phyloP scores from a whole-genome alignment of 495 filamentous ascomycete species.

The Choiromyces venosus region DNA sequence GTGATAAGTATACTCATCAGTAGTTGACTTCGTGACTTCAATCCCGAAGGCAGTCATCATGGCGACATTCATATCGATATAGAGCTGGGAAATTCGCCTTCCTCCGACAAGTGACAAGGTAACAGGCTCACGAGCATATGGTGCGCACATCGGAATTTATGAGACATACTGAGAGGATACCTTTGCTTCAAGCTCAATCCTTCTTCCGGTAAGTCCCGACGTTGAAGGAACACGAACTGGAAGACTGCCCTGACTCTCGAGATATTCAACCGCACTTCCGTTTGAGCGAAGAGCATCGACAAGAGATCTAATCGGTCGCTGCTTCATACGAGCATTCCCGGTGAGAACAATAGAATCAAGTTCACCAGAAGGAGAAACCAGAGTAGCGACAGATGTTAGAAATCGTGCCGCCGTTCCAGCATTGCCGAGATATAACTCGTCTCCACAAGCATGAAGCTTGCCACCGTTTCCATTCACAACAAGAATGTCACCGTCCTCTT shows the following conservation, averaged over 20 bases:
- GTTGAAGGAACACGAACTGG: constrained; percentile 77
- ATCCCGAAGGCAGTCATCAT: constrained; percentile 98
- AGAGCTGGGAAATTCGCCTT: constrained; percentile 91
- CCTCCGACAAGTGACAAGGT: constrained; percentile 84
- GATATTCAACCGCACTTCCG: constrained; percentile 73
- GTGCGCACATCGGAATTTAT: constrained; percentile 91
- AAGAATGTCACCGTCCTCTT: constrained; percentile 82
- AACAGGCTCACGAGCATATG: constrained; percentile 89
- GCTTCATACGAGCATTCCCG: constrained; percentile 94
- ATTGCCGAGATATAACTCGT: constrained; percentile 88
- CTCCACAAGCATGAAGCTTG: constrained; percentile 65
- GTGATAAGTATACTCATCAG: constrained; percentile 84
- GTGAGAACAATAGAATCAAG: constrained; percentile 72
- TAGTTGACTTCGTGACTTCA: constrained; percentile 63
- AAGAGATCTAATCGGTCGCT: constrained; percentile 85
- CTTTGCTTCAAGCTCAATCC: constrained; percentile 86
- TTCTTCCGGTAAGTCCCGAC: constrained; percentile 81
- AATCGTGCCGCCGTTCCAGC: constrained; percentile 95
- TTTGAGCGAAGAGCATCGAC: constrained; percentile 85
- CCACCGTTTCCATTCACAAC: constrained; percentile 88
- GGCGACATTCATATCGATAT: constrained; percentile 96
- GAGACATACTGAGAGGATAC: constrained; percentile 97
- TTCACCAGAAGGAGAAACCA: constrained; percentile 59
- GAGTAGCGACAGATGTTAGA: constrained; percentile 82
- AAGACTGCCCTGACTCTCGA: constrained; percentile 72